Conservation (phyloP, 805 yeast genomes). For the Candida xiaguanensis region DNA sequence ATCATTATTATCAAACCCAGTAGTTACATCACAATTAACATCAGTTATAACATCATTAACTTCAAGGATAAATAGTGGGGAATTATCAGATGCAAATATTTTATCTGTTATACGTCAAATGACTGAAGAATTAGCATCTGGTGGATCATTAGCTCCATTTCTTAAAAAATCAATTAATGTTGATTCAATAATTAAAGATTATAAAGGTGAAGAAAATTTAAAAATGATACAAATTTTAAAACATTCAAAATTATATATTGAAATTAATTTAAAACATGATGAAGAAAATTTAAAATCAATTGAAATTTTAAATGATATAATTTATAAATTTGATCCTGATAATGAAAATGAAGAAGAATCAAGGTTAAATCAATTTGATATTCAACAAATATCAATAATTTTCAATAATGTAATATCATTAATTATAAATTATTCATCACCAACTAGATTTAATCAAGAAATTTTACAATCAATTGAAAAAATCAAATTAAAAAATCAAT, state of each 20-base stretch:
- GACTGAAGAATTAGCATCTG: slow-evolving; percentile 29
- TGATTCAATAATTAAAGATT: slow-evolving; percentile 19
- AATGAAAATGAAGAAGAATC: slow-evolving; percentile 2
- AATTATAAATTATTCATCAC: slow-evolving; percentile 20
- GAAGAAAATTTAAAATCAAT: slow-evolving; percentile 17
- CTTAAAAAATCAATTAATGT: slow-evolving; percentile 14
- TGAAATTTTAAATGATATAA: slow-evolving; percentile 20
- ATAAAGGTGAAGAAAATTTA: slow-evolving; percentile 18
- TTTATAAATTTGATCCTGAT: slow-evolving; percentile 15
- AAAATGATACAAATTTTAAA: slow-evolving; percentile 24
- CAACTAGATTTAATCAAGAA: slow-evolving; percentile 15
- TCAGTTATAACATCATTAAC: slow-evolving; percentile 30
- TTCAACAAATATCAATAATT: slow-evolving; percentile 12
- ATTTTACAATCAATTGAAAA: slow-evolving; percentile 17
- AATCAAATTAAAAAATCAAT: slow-evolving; percentile 28
- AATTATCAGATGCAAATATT: slow-evolving; percentile 22
- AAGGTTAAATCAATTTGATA: slow-evolving; percentile 3
- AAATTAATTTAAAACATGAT: slow-evolving; percentile 10
- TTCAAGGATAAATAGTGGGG: slow-evolving; percentile 24
- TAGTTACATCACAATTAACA: slow-evolving; percentile 28
- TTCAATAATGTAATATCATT: slow-evolving; percentile 20
- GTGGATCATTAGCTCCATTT: slow-evolving; percentile 10
- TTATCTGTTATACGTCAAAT: slow-evolving; percentile 36
- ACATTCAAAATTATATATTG: slow-evolving; percentile 31
- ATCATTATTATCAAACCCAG: slow-evolving; percentile 6